These are phyloP conservation scores for Dictyostelium brefeldianum DNA, from an alignment of 78 protist genomes.

Conservation along the genomic window DNA sequence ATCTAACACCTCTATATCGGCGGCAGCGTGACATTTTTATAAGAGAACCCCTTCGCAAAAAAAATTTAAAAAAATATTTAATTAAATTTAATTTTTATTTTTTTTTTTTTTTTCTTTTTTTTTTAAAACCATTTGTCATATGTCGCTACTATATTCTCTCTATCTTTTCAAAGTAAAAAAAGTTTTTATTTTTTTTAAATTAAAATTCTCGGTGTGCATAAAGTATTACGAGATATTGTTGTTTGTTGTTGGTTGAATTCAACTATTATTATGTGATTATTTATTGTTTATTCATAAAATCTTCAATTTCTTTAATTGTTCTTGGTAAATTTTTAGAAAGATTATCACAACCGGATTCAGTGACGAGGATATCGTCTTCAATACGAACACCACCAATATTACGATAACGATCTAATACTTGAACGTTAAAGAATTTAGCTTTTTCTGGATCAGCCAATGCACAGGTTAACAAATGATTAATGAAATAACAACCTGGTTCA, in stretches of 20 bases:
- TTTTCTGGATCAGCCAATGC: conserved; percentile 81
- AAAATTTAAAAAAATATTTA: too few species aligned
- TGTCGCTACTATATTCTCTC: too few species aligned
- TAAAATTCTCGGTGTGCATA: not conserved
- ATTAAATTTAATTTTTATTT: not conserved
- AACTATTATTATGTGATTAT: not conserved
- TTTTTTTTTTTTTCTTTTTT: not conserved
- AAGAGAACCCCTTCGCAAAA: too few species aligned
- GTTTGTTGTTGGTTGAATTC: too few species aligned
- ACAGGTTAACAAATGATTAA: conserved; percentile 73
- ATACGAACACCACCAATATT: conserved; percentile 96
- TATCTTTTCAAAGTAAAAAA: too few species aligned
- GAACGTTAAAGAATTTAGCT: conserved; percentile 63
- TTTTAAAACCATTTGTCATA: not conserved
- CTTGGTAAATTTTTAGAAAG: conserved; percentile 88
- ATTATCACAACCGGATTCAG: conserved; percentile 86
- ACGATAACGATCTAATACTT: conserved; percentile 63
- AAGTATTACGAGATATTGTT: too few species aligned
- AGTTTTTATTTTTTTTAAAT: too few species aligned
- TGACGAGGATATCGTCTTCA: conserved; percentile 95
- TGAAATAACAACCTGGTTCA: conserved; percentile 98
- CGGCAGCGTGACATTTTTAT: too few species aligned
- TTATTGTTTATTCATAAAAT: conserved; percentile 54
- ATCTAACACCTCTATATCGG: too few species aligned
- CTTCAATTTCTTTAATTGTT: conserved; percentile 91